phyloP scores from a whole-genome alignment of 345 rosid species.

The Salix suchowensis region DNA sequence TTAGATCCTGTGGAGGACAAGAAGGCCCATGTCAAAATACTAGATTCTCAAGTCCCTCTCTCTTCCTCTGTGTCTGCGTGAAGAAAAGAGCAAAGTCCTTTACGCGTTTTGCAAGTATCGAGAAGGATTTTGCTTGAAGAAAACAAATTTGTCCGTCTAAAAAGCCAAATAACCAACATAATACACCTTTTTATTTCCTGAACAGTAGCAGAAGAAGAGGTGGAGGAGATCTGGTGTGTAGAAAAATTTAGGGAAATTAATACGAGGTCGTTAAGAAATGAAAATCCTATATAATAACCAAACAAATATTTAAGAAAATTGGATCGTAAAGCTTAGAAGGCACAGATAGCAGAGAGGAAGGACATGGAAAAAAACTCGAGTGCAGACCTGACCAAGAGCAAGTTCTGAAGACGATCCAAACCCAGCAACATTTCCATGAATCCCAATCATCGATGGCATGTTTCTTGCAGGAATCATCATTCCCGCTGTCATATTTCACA shows the following conservation, averaged over 20 bases:
- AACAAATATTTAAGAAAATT: neutral
- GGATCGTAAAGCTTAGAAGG: neutral
- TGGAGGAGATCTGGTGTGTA: neutral
- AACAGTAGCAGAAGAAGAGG: neutral
- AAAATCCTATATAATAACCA: neutral
- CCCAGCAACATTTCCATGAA: conserved; percentile 37
- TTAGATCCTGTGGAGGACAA: neutral
- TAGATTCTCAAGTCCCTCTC: neutral
- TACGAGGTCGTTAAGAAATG: neutral
- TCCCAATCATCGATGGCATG: conserved; percentile 42
- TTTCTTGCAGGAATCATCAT: conserved; percentile 58
- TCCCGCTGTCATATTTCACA: conserved; percentile 51
- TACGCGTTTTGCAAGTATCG: conserved; percentile 38
- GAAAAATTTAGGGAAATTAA: neutral
- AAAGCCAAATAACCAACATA: conserved; percentile 9
- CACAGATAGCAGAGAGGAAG: neutral
- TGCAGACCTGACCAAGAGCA: conserved; percentile 48
- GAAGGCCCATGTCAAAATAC: neutral
- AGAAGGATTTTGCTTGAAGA: conserved; percentile 42
- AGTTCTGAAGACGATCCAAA: conserved; percentile 54
- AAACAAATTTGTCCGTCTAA: conserved; percentile 19
- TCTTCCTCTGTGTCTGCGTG: neutral
- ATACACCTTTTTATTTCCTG: conserved; percentile 1
- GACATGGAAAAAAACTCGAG: neutral
- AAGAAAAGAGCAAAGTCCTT: conserved; percentile 7